Base-by-base conservation (phyloP, 805 yeast genomes). In the Schizosaccharomyces cryophilus region DNA sequence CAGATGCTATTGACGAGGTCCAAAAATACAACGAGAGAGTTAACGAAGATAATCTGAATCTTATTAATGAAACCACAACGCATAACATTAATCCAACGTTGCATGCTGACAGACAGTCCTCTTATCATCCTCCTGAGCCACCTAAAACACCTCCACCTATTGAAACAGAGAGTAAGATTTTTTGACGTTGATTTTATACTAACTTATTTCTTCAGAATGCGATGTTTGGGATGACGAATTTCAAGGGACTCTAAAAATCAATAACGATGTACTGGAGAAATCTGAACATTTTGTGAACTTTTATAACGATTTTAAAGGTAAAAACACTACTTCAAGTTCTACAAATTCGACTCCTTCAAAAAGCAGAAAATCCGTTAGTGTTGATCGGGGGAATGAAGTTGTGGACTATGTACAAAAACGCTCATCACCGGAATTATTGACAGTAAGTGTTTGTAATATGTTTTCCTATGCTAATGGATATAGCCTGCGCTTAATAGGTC, bases 1-100 rank as follows among this genome's bases (percentile, higher is more conserved):
- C 63, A 9, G 68, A 66, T n/a, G 70, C 71, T 0, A 68, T 66
- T 15, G 65, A 65, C 30, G 66, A 71, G 0, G 70, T 70, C 29
- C 65, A 65, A 58, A 61, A 62, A 30, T 69, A 69, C 68, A 69
- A 69, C 61, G 67, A 67, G 17, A 61, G 63, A 5, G 55, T 67
- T 63, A 45, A 45, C 9, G 51, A 45, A 4, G 26, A 24, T 4
- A 45, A n/a, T 17, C 7, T 45, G 51, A 45, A n/a, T 19, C 9
- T 24, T 45, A 45, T 45, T 11, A 45, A 19, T 24, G 51, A 45
- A 66, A 1, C 62, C 58, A 40, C 62, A 66, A 2, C 29, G 4
- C 29, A 56, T 31, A 42, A 31, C 17, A 38, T 38, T 13, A 38
- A 40, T 29, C 48, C 42, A 24, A 42, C 60, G 1, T 24, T 56